Percentiles rank a stretch among this genome's conserved stretches.
Conservation (phyloP, 306 rosid species). For the Gynostemma pentaphyllum region DNA sequence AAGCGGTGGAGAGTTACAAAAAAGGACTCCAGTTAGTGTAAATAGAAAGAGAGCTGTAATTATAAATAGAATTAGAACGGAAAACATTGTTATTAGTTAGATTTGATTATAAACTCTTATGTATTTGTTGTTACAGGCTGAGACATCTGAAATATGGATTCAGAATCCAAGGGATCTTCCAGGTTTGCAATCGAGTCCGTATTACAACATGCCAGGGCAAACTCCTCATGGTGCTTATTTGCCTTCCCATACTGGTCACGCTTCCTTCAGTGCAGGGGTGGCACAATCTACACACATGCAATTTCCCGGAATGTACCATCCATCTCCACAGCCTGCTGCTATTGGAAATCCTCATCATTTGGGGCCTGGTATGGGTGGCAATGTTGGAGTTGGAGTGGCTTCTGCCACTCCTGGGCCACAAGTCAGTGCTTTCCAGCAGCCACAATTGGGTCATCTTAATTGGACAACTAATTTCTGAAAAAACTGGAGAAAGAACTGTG, state of each 20-base stretch:
- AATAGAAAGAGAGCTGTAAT: too few species aligned
- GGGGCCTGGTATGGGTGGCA: constrained; percentile 76
- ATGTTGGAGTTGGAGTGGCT: constrained; percentile 80
- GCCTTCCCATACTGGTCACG: constrained; percentile 72
- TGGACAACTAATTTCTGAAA: constrained; percentile 89
- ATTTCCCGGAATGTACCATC: constrained; percentile 86
- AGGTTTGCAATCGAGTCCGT: constrained; percentile 71
- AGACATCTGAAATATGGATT: constrained; percentile 93
- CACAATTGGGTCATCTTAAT: constrained; percentile 77
- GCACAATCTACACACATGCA: constrained; percentile 99
- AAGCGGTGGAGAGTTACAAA: too few species aligned
- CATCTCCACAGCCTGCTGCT: constrained; percentile 61
- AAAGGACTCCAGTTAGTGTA: too few species aligned
- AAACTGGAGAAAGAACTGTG: constrained; percentile 16
- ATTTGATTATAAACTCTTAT: not conserved
- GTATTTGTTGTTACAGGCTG: constrained; percentile 46
- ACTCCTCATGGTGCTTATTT: constrained; percentile 73
- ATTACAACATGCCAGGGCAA: constrained; percentile 85
- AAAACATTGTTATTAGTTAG: not conserved
- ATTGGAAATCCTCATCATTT: constrained; percentile 70
- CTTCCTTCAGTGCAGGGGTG: constrained; percentile 70
- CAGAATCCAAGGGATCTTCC: constrained; percentile 88
- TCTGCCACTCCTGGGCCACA: constrained; percentile 84
- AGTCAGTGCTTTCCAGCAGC: constrained; percentile 88
- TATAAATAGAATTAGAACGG: too few species aligned